A percentile compares a stretch with the other conserved stretches of the same genome.
These are phyloP conservation scores for Aspergillus sp. DNA, from an alignment of 2,329 filamentous ascomycete genomes.

Conservation along the genomic window DNA sequence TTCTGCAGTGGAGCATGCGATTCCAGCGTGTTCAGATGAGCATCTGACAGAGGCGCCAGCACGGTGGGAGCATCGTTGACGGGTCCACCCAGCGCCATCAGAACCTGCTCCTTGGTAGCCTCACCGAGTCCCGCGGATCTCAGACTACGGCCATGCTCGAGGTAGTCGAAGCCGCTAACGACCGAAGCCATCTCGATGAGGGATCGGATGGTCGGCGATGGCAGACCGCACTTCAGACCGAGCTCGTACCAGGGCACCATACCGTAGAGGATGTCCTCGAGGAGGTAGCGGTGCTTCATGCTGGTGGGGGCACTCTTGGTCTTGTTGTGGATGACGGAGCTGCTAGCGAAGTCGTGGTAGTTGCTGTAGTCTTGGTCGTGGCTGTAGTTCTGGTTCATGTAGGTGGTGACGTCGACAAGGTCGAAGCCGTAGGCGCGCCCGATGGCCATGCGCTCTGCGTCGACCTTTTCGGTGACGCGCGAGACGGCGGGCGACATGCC, in stretches of 20 bases:
- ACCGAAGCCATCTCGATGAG: constrained; percentile 13
- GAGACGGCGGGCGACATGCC: constrained; percentile 13
- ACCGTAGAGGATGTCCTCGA: constrained; percentile 10
- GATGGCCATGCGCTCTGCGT: constrained; percentile 12
- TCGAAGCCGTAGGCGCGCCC: constrained; percentile 11
- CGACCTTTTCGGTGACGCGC: constrained; percentile 8
- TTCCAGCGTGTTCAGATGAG: neutral
- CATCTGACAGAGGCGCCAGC: neutral
- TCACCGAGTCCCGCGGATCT: constrained; percentile 9
- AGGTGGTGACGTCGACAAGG: constrained; percentile 9
- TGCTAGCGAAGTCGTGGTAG: constrained; percentile 11
- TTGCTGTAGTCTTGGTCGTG: constrained; percentile 7
- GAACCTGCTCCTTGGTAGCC: constrained; percentile 9
- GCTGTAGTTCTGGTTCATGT: constrained; percentile 15
- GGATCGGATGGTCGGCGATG: constrained; percentile 10
- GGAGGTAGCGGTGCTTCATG: constrained; percentile 11
- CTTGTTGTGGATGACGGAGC: constrained; percentile 13
- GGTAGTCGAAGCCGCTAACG: constrained; percentile 12
- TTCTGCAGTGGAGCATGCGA: neutral
- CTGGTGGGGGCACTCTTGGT: constrained; percentile 10
- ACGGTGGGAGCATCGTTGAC: constrained; percentile 2
- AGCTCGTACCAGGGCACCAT: constrained; percentile 13
- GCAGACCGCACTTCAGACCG: constrained; percentile 8
- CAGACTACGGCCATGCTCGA: constrained; percentile 7
- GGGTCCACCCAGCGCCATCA: constrained; percentile 9